Conservation (phyloP, 1,139 yeast genomes). For the Geotrichum restrictum region DNA sequence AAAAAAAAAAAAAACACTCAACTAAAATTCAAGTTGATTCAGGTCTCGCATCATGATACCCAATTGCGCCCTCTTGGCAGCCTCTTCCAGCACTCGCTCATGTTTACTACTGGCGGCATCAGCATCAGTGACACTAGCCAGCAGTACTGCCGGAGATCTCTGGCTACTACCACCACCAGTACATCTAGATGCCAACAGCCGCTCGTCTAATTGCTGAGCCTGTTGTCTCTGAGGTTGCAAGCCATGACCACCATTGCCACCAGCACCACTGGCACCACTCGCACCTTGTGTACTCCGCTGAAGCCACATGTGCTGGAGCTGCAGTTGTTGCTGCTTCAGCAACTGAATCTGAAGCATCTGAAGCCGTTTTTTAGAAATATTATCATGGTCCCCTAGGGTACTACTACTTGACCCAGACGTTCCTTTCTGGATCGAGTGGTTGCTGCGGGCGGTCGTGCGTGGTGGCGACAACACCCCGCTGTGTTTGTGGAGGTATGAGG, state of each 20-base stretch:
- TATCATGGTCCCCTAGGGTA: background rate
- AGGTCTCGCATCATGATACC: slow-evolving; percentile 4
- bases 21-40: slow-evolving; percentile 2
- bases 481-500: too few relatives aligned
- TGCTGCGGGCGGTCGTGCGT: background rate
- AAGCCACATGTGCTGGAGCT: slow-evolving; percentile 5
- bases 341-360: slow-evolving; percentile 1
- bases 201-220: too few relatives aligned
- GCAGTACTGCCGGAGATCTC: too few relatives aligned
- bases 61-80: slow-evolving; percentile 6
- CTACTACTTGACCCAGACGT: too few relatives aligned
- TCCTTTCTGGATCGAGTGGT: background rate
- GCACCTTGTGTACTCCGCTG: background rate
- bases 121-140: too few relatives aligned
- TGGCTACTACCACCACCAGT: too few relatives aligned
- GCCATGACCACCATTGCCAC: background rate
- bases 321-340: slow-evolving; percentile 3
- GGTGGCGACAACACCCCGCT: background rate
- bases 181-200: too few relatives aligned
- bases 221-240: background rate
- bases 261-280: background rate
- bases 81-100: slow-evolving; percentile 1
- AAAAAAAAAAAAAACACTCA: background rate
- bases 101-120: background rate
- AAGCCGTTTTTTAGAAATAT: background rate